Evolutionary conservation across 2,329 filamentous ascomycete genomes (phyloP).

Genomic region (Neoascochyta sp.): DNA sequence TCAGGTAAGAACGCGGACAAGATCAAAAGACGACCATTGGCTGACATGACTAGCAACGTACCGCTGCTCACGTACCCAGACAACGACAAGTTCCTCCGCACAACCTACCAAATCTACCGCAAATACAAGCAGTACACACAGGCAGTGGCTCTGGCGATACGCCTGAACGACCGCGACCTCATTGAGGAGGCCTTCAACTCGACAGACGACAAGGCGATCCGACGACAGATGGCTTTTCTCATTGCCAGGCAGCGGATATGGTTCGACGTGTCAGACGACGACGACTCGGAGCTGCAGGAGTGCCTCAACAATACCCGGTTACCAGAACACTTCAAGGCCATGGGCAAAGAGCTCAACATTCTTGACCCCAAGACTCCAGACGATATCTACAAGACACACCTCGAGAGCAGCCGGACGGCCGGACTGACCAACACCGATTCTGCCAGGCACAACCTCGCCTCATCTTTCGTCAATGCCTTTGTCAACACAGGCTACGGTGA

Average conservation of each 20-base stretch:
- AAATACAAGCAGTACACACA: conserved; percentile 90
- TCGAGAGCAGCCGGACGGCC: conserved; percentile 90
- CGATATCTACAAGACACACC: conserved; percentile 98
- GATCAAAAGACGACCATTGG: not conserved
- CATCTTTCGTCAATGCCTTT: conserved; percentile 94
- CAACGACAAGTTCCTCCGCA: conserved; percentile 90
- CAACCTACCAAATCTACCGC: conserved; percentile 90
- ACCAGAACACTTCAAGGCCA: conserved; percentile 85
- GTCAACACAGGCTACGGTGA: conserved; percentile 93
- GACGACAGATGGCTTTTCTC: conserved; percentile 92
- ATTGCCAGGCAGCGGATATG: conserved; percentile 88
- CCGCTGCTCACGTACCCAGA: conserved; percentile 96
- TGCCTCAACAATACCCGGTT: conserved; percentile 84
- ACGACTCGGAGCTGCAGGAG: conserved; percentile 72
- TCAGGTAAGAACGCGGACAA: conserved; percentile 50
- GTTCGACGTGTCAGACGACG: conserved; percentile 67
- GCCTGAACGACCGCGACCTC: conserved; percentile 79
- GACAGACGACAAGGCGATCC: conserved; percentile 74
- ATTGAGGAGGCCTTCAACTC: conserved; percentile 79
- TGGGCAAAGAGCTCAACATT: conserved; percentile 95
- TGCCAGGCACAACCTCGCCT: conserved; percentile 89
- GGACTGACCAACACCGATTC: conserved; percentile 95
- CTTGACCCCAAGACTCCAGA: conserved; percentile 94
- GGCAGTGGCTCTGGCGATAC: conserved; percentile 90
- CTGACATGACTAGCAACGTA: conserved; percentile 66